Evolutionary conservation across 1,284 basidiomycete species (phyloP).

Genomic region (Porogramme epimiltina): DNA sequence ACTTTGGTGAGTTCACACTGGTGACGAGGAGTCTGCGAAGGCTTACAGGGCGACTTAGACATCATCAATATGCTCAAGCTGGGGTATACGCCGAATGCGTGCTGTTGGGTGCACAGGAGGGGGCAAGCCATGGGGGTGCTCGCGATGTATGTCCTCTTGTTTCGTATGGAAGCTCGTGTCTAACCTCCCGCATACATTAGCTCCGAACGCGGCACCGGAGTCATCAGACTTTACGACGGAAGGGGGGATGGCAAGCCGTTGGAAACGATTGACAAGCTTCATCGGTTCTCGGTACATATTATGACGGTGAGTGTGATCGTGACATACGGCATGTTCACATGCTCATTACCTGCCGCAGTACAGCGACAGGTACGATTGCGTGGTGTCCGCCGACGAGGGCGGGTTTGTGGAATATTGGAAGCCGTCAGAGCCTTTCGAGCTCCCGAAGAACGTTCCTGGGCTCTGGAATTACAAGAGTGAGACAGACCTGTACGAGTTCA

Average conservation of each 20-base stretch:
- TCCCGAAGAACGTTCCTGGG: constrained; percentile 76
- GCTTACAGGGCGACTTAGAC: constrained; percentile 51
- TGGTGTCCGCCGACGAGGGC: constrained; percentile 92
- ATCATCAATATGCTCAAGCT: constrained; percentile 99
- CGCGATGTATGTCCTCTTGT: constrained; percentile 67
- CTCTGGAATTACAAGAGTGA: constrained; percentile 91
- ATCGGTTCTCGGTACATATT: constrained; percentile 87
- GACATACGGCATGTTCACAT: constrained; percentile 2
- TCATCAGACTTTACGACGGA: constrained; percentile 91
- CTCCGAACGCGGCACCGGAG: constrained; percentile 76
- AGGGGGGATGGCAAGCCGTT: constrained; percentile 82
- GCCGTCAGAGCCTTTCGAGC: constrained; percentile 82
- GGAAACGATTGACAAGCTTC: constrained; percentile 75
- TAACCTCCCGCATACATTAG: constrained; percentile 45
- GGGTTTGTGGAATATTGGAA: constrained; percentile 99
- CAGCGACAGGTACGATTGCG: constrained; percentile 87
- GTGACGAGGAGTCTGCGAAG: not conserved
- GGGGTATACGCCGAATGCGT: constrained; percentile 80
- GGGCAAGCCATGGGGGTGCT: constrained; percentile 89
- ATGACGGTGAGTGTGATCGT: constrained; percentile 72
- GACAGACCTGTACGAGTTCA: constrained; percentile 97
- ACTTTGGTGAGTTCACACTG: constrained; percentile 40
- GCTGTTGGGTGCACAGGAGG: constrained; percentile 91
- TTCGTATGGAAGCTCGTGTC: constrained; percentile 2
- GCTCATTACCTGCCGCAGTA: constrained; percentile 55